A percentile compares a stretch with the other conserved stretches of the same genome.
Evolutionary conservation across 2,329 filamentous ascomycete species (phyloP).

Genomic region (Fusarium buharicum): DNA sequence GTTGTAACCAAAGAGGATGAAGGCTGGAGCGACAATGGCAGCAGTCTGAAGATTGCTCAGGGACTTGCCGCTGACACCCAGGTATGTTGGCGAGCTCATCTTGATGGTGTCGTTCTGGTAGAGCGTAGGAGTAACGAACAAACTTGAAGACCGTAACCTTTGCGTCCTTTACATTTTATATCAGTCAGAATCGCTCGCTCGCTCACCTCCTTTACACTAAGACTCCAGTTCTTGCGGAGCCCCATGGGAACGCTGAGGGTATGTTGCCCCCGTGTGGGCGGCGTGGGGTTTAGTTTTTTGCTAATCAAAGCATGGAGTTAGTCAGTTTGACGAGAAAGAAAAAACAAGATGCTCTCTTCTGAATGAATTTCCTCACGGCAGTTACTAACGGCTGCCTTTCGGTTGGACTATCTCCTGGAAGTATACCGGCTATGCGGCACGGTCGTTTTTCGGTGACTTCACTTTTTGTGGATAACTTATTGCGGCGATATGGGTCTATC

Average conservation of each 20-base stretch:
- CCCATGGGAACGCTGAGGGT: slow-evolving; percentile 28
- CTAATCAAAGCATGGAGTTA: background rate
- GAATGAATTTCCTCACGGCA: no score
- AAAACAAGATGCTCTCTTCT: no score
- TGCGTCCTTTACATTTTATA: slow-evolving; percentile 1
- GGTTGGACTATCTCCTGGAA: background rate
- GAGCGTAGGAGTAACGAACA: background rate
- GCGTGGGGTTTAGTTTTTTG: slow-evolving; percentile 22
- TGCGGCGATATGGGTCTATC: background rate
- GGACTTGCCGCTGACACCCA: slow-evolving; percentile 52
- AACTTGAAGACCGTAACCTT: no score
- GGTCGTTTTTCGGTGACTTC: slow-evolving; percentile 34
- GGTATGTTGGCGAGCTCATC: slow-evolving; percentile 40
- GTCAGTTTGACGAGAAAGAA: background rate
- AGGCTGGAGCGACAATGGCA: slow-evolving; percentile 56
- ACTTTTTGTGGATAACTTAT: slow-evolving; percentile 7
- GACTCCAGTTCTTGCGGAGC: slow-evolving; percentile 28
- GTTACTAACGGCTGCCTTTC: background rate
- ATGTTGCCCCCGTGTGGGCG: slow-evolving; percentile 11
- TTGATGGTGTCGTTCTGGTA: background rate
- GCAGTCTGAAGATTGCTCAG: slow-evolving; percentile 53
- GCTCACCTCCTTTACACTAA: background rate
- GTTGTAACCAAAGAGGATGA: slow-evolving; percentile 65
- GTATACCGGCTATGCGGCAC: slow-evolving; percentile 34
- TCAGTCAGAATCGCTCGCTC: background rate